Conservation (phyloP, 306 rosid species). For the Prunus persica region DNA sequence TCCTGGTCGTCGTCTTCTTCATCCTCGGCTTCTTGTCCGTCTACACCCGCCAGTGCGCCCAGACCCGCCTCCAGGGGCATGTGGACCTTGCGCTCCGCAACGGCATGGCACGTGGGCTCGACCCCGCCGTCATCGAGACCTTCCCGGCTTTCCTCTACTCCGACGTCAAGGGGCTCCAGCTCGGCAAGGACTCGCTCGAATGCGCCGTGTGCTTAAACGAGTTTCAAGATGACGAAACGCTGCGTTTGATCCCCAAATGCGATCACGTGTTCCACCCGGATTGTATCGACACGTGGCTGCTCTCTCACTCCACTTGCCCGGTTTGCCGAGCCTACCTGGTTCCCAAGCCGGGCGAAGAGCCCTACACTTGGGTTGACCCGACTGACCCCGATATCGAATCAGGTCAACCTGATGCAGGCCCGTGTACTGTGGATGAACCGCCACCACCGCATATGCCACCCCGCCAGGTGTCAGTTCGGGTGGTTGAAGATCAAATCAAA, state of each 20-base stretch:
- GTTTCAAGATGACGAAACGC: constrained; percentile 67
- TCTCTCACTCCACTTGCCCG: constrained; percentile 74
- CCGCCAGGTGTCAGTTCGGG: constrained; percentile 19
- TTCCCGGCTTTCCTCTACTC: constrained; percentile 83
- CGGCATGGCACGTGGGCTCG: constrained; percentile 51
- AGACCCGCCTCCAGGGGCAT: constrained; percentile 34
- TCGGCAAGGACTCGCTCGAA: constrained; percentile 63
- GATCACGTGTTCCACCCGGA: constrained; percentile 79
- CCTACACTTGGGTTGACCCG: constrained; percentile 2
- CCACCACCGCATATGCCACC: neutral
- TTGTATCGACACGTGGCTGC: constrained; percentile 81
- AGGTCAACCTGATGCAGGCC: constrained; percentile 4
- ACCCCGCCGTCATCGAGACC: constrained; percentile 45
- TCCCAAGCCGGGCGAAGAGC: constrained; percentile 45
- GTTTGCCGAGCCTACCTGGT: constrained; percentile 73
- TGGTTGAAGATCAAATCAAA: neutral
- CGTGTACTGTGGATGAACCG: neutral
- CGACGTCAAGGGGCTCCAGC: constrained; percentile 58
- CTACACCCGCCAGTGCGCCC: constrained; percentile 81
- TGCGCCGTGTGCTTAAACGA: constrained; percentile 95
- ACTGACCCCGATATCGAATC: constrained; percentile 8
- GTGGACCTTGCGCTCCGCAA: constrained; percentile 21
- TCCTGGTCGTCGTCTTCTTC: constrained; percentile 55
- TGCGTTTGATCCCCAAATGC: constrained; percentile 87
- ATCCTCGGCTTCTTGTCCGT: constrained; percentile 66